phyloP scores from a whole-genome alignment of 2,329 filamentous ascomycete genomes.

The Sporothrix brasiliensis region DNA sequence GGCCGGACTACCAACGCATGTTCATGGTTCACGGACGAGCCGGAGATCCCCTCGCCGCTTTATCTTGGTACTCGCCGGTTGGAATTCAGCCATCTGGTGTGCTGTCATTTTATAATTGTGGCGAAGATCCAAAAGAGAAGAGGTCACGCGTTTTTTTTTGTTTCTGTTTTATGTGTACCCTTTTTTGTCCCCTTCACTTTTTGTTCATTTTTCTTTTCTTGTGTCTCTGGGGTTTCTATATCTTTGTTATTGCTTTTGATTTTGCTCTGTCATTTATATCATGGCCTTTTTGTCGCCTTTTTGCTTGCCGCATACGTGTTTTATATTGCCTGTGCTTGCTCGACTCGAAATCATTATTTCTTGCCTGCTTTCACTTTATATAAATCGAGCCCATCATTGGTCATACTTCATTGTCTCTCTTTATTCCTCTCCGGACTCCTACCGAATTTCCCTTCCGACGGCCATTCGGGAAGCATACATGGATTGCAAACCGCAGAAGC shows the following conservation, averaged over 20 bases:
- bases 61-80: not conserved
- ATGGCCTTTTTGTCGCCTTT: slow-evolving; percentile 1
- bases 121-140: slow-evolving; percentile 11
- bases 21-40: not conserved
- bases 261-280: slow-evolving; percentile 5
- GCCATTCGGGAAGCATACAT: too few relatives aligned
- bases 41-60: not conserved
- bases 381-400: slow-evolving; percentile 17
- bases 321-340: not conserved
- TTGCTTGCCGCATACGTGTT: slow-evolving; percentile 2
- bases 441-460: not conserved
- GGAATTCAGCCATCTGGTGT: not conserved
- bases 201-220: slow-evolving; percentile 9
- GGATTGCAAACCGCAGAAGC: too few relatives aligned
- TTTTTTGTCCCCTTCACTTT: slow-evolving; percentile 10
- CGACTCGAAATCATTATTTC: slow-evolving; percentile 5
- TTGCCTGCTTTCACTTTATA: not conserved
- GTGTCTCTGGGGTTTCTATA: not conserved
- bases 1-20: slow-evolving; percentile 11
- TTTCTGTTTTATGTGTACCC: slow-evolving; percentile 28
- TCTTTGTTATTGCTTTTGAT: slow-evolving; percentile 24
- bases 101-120: not conserved
- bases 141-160: slow-evolving; percentile 25
- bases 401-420: not conserved
- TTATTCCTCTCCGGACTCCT: not conserved